Evolutionary conservation across 1,139 yeast genomes (phyloP).

Genomic region (Suhomyces terraborum): DNA sequence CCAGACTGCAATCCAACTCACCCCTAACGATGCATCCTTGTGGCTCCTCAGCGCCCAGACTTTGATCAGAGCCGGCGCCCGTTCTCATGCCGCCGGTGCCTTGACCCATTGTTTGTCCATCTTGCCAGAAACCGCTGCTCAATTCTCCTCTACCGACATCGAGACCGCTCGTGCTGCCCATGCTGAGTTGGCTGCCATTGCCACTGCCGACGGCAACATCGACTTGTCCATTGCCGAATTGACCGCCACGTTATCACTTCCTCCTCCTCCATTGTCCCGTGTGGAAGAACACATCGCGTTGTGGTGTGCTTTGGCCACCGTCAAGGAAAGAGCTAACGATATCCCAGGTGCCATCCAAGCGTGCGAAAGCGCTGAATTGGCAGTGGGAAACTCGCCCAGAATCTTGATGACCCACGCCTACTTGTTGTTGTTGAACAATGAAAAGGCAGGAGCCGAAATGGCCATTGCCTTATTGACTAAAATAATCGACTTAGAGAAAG

Average conservation of each 20-base stretch:
- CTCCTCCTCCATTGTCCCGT: constrained; percentile 49
- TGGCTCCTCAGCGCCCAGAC: constrained; percentile 53
- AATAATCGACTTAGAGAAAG: constrained; percentile 34
- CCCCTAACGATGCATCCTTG: constrained; percentile 45
- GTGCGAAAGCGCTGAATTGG: constrained; percentile 48
- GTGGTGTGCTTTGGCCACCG: constrained; percentile 55
- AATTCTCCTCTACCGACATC: constrained; percentile 33
- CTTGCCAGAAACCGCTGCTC: constrained; percentile 32
- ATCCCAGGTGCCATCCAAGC: constrained; percentile 49
- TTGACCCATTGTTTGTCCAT: constrained; percentile 47
- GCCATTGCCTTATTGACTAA: constrained; percentile 42
- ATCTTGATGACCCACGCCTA: constrained; percentile 51
- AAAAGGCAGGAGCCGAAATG: constrained; percentile 28
- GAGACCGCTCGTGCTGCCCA: constrained; percentile 55
- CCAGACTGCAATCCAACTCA: constrained; percentile 45
- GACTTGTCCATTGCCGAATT: constrained; percentile 51
- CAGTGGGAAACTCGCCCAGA: constrained; percentile 47
- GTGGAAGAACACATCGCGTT: constrained; percentile 49
- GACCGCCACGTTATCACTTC: constrained; percentile 49
- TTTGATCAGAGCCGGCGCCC: constrained; percentile 42
- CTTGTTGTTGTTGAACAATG: constrained; percentile 36
- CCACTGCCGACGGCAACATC: constrained; percentile 52
- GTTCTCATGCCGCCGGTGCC: constrained; percentile 48
- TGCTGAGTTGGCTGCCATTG: constrained; percentile 55
- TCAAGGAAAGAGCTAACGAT: constrained; percentile 52